Conservation (phyloP, 805 yeast genomes). For the Candida ulmi region DNA sequence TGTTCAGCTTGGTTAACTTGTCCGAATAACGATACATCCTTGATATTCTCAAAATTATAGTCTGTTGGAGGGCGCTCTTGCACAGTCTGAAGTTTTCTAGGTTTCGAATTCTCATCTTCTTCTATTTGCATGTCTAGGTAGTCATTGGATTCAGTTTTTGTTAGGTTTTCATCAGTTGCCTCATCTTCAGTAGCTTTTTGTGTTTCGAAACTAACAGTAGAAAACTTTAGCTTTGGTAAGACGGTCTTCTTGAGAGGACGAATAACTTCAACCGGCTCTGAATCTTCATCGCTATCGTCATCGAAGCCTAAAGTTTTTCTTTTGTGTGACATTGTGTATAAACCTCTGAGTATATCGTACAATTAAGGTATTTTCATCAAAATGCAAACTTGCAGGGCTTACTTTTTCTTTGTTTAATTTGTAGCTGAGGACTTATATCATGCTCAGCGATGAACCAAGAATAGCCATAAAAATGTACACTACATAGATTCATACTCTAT, state of each 20-base stretch:
- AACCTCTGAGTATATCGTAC: too few species aligned
- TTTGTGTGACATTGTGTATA: conserved; percentile 6
- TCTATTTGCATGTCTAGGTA: conserved; percentile 23
- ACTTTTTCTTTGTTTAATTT: too few species aligned
- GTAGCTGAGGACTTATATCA: too few species aligned
- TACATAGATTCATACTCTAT: too few species aligned
- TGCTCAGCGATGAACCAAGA: too few species aligned
- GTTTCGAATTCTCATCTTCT: conserved; percentile 8
- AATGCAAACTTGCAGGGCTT: too few species aligned
- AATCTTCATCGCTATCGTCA: conserved; percentile 6
- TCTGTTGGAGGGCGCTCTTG: not conserved
- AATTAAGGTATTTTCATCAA: too few species aligned
- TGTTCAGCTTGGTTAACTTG: too few species aligned
- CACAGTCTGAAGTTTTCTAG: conserved; percentile 2
- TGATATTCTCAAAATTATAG: not conserved
- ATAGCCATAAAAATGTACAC: too few species aligned
- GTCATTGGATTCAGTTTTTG: conserved; percentile 16
- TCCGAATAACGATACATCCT: conserved; percentile 16
- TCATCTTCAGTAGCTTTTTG: too few species aligned
- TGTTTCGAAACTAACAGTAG: too few species aligned
- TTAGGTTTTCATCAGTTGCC: too few species aligned
- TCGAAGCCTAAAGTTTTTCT: conserved; percentile 17
- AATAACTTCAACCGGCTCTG: not conserved
- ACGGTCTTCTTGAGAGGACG: not conserved
- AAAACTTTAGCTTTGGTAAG: not conserved